phyloP scores from a whole-genome alignment of 768 basidiomycete species.

The Auricularia heimuer region DNA sequence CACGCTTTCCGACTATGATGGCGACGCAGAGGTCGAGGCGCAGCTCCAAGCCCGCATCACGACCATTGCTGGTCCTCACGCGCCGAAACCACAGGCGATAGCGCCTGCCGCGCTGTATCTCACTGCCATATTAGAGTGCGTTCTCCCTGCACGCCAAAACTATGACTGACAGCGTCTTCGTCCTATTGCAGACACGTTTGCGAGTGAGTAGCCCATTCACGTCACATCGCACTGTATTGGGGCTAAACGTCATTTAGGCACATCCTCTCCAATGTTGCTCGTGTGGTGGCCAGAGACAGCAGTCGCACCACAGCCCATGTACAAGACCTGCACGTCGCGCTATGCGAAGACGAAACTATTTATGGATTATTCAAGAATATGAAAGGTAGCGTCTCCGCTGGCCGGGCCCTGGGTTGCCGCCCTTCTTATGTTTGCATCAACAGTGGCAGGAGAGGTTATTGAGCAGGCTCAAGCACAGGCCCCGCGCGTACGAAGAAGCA shows the following conservation, averaged over 20 bases:
- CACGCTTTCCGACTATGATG: constrained; percentile 70
- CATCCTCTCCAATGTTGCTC: constrained; percentile 70
- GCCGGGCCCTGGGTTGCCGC: background rate
- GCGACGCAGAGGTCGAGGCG: constrained; percentile 55
- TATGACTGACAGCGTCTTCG: constrained; percentile 17
- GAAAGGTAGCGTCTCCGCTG: constrained; percentile 48
- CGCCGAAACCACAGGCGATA: constrained; percentile 44
- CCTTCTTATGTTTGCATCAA: constrained; percentile 7
- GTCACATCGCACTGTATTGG: constrained; percentile 8
- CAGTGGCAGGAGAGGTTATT: constrained; percentile 77
- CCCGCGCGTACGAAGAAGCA: constrained; percentile 11
- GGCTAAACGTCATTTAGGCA: constrained; percentile 41
- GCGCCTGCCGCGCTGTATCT: constrained; percentile 83
- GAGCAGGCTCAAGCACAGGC: constrained; percentile 34
- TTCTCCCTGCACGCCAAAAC: constrained; percentile 13
- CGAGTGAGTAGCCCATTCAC: constrained; percentile 50
- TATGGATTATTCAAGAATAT: constrained; percentile 79
- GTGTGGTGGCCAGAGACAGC: constrained; percentile 79
- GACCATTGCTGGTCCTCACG: constrained; percentile 37
- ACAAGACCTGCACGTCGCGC: constrained; percentile 76
- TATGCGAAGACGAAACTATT: constrained; percentile 84
- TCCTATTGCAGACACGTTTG: constrained; percentile 55
- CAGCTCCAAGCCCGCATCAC: constrained; percentile 54
- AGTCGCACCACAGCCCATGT: constrained; percentile 63
- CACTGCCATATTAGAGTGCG: constrained; percentile 89